Evolutionary conservation across 305 asterid genomes (phyloP).

Genomic region (Withania somnifera): DNA sequence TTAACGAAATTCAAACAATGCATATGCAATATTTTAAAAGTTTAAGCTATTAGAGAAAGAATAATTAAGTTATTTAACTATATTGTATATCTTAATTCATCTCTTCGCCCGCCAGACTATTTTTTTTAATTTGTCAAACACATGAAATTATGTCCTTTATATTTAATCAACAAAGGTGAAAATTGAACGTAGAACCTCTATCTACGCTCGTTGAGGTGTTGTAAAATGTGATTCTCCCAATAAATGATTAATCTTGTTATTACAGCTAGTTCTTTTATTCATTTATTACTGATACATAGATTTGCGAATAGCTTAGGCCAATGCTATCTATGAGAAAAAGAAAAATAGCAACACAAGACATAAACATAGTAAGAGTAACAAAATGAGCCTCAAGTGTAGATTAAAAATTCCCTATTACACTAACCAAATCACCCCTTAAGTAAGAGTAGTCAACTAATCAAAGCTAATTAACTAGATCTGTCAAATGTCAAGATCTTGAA

Average conservation of each 20-base stretch:
- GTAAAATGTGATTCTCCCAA: not conserved
- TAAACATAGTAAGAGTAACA: not conserved
- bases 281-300: not conserved
- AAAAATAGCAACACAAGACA: not conserved
- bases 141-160: too few relatives aligned
- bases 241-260: not conserved
- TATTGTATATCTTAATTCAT: not conserved
- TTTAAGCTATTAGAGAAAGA: not conserved
- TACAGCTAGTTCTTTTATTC: not conserved
- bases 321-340: not conserved
- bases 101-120: too few relatives aligned
- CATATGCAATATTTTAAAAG: not conserved
- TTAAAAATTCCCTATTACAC: not conserved
- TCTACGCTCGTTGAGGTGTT: not conserved
- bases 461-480: not conserved
- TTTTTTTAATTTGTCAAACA: too few relatives aligned
- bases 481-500: slow-evolving; percentile 8
- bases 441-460: not conserved
- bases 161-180: too few relatives aligned
- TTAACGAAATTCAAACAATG: not conserved
- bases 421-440: not conserved
- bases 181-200: too few relatives aligned
- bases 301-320: not conserved
- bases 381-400: not conserved
- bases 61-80: not conserved